Evolutionary conservation across 768 basidiomycete genomes (phyloP), one percentile per base, ranked within the genome.

Genomic region (Pilatotrama ljubarskyi): DNA sequence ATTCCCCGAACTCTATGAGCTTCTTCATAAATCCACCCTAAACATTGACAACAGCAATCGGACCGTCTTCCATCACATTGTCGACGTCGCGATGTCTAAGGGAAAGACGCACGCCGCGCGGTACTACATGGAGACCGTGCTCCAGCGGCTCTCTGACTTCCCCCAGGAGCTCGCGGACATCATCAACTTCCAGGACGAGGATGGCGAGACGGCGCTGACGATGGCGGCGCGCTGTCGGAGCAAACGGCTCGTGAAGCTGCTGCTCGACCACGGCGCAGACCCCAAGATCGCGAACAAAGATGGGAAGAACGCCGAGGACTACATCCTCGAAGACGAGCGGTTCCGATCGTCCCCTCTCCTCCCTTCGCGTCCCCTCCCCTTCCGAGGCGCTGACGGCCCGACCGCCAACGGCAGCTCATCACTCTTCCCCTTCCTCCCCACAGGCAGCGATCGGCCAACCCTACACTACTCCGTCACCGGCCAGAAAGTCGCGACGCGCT

Each of bases 151-250:
- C 40, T 81, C 90, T 6, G 95, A 95, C 69, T 99, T 92, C 76
- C 95, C 97, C 0, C 91, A 91, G 68, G 97, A 99, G 73, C 77
- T 99, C 29, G 93, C 94, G 32, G 97, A 99, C 69, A 93, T 99
- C 47, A 94, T 99, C 75, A 99, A 99, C 70, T 98, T 98, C 72
- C 97, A 97, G 72, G 96, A 98, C 71, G 95, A 98, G 71, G 97
- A 99, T 64, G 96, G 96, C 36, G 97, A 99, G 76, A 98, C 97
- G 7, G 94, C 97, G 11, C 75, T 99, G 61, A 98, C 97, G 3
- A 85, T 99, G 80, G 95, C 97, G 18, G 96, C 97, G 14, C 83
- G 97, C 42, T 98, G 95, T 70, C 80, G 97, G 56, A 95, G 92
- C 74, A 95, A 97, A 74, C 90, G 95, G 14, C 82, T 99, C 5